Base-by-base conservation (phyloP, 1,284 basidiomycete genomes). In the Athelia sp. region DNA sequence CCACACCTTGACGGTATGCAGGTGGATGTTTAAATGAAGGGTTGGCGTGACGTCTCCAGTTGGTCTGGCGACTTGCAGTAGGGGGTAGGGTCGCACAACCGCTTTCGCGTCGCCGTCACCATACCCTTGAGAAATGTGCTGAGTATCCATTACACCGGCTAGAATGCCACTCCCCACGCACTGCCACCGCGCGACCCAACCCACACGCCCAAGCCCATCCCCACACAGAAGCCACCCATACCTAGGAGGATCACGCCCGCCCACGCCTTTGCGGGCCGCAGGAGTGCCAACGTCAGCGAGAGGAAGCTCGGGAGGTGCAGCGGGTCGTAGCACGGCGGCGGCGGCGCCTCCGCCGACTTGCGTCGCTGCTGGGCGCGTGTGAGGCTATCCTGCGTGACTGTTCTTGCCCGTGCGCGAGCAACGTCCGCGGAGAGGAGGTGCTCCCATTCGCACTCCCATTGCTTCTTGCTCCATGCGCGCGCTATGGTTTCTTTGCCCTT, bases 401-500 rank as follows among this genome's bases (percentile, higher is more conserved):
- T 45, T n/a, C 15, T 31, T 13, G 17, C 22, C 56, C 53, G 31
- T 72, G 66, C 50, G 71, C 66, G 63, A 4, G 80, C 76, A 31
- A 83, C 80, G 50, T 84, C 80, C 36, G 71, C 68, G 11, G 82
- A 84, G 15, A 86, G 65, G 43, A 65, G 67, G 18, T 64, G 63
- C 55, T 80, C 78, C 80, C 82, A 85, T 54, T 84, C 76, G 2
- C 75, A 70, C 57, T 84, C 81, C 82, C 82, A 84, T 47, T 66
- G 71, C 14, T 69, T 70, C 64, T 81, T 82, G 58, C 75, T 73
- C 81, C 80, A 84, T 36, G 26, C 23, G 48, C 42, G 32, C 54
- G 40, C n/a, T n/a, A n/a, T n/a, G n/a, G n/a, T n/a, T n/a, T n/a
- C n/a, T n/a, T n/a, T n/a, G n/a, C n/a, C n/a, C n/a, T n/a, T 46